Evolutionary conservation across 148 eudicot species (phyloP), one percentile per base, ranked within the genome.

Genomic region (Rhododendron simsii): DNA sequence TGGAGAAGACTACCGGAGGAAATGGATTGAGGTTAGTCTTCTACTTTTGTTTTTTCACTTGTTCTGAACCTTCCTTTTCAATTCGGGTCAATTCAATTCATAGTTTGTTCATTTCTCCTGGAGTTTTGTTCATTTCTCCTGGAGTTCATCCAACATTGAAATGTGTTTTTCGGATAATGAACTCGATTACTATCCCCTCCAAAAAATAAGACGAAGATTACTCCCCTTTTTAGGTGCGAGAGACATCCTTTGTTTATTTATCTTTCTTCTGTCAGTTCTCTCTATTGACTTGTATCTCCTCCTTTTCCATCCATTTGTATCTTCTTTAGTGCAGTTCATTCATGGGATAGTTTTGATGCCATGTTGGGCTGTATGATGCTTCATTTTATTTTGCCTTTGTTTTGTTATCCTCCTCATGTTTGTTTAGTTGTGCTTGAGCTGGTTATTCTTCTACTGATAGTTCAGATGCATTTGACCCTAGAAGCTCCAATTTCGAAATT

Each of bases 11-110:
- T 93, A 89, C 88, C 87, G 92, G 85, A 98, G 90, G 92, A 94
- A 94, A 89, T 98, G 99, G 99, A 94, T 98, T 85, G 99, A 98
- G 99, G 99, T 95, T 86, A 84, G 95, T 84, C 82, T 81, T 86
- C 14, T 77, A 57, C 30, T 73, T 53, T 77, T 26, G 15, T 45
- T 14, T 81, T 3, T 81, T 35, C 45, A 57, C 30, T 81, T 57
- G 15, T 51, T 57, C 47, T 55, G 47, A 35, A 81, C 37, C 61
- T 81, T 39, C 47, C 20, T 81, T 81, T 57, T 28, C 23, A 35
- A 35, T 15, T 81, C 23, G 48, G 83, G 39, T 81, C 23, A 55
- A 81, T 57, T 37, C 30, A 20, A 26, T 61, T 30, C 30, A 55
- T 55, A 16, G 13, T 37, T 23, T 33, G 47, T 51, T 48, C 35